Evolutionary conservation across 192 early-diverging fungal species (phyloP), one percentile per base, ranked within the genome.

Genomic region (Diversispora eburnea): DNA sequence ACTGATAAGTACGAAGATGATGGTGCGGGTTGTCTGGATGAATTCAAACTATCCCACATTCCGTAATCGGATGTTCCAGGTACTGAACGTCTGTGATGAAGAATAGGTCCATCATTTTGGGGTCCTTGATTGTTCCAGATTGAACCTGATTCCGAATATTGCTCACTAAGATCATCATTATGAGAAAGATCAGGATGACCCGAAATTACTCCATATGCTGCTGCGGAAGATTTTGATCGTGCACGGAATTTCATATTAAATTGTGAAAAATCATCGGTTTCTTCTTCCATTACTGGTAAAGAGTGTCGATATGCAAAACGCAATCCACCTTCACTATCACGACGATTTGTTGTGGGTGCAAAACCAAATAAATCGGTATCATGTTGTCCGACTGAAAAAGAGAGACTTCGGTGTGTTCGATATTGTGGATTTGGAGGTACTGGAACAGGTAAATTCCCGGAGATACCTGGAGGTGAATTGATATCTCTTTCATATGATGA

Each of bases 191-290:
- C 78, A 56, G 87, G 80, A 43, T 84, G 77, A 25, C 81, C 79
- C 39, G 87, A 78, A 59, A 89, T 61, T 7, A 90, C 54, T 25
- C 86, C 88, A 77, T 86, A 89, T 56, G 90, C 87, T 3, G 86
- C 88, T 10, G 88, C 87, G 5, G 89, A 87, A 4, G 88, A 90
- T 75, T 91, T 88, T 19, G 87, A 89, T 33, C 88, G 72, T 9
- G 80, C 77, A 46, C 89, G 80, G 15, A 79, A 82, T 70, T 83
- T 54, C 82, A 56, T 25, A 75, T 57, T 22, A 49, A 52, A 58
- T 70, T 77, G 66, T 72, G 77, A 70, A 25, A 77, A 78, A 6
- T 83, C 81, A 67, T 84, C 84, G 20, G 77, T 70, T 56, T 87
- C 85, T 55, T 87, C 83, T 17, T 87, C 80, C 82, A 81, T 90